Evolutionary conservation across 2,329 filamentous ascomycete species (phyloP).

Genomic region (Trichoderma sp.): DNA sequence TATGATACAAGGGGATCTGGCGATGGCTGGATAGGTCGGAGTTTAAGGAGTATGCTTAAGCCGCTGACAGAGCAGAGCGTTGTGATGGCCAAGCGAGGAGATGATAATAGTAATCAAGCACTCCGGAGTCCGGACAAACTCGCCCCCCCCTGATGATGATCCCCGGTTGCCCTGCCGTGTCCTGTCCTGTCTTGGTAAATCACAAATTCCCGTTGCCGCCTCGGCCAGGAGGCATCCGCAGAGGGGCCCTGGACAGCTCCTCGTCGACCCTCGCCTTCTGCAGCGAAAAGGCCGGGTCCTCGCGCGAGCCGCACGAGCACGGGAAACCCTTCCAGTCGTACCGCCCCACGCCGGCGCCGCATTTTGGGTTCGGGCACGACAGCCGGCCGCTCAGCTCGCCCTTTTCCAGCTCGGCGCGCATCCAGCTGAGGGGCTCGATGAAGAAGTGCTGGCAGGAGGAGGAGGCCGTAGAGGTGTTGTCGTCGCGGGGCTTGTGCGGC

Average conservation of each 20-base stretch:
- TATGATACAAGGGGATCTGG: not conserved
- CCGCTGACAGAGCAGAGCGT: not conserved
- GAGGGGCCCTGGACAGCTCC: constrained; percentile 37
- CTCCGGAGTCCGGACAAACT: not conserved
- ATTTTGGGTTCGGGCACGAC: constrained; percentile 75
- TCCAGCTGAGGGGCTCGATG: constrained; percentile 91
- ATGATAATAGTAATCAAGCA: not conserved
- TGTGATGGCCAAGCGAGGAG: too few relatives aligned
- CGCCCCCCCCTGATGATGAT: not conserved
- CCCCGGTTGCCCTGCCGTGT: not conserved
- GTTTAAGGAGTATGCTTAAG: not conserved
- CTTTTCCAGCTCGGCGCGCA: constrained; percentile 77
- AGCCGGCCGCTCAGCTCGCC: constrained; percentile 81
- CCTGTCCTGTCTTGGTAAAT: not conserved
- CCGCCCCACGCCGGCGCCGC: constrained; percentile 79
- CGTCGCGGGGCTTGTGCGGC: constrained; percentile 47
- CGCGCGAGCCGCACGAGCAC: constrained; percentile 88
- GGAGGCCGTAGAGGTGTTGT: not conserved
- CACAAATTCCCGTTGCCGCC: constrained; percentile 32
- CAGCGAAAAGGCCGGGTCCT: constrained; percentile 85
- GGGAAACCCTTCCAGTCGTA: constrained; percentile 96
- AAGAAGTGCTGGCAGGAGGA: constrained; percentile 71
- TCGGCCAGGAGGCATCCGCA: constrained; percentile 53
- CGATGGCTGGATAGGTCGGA: not conserved
- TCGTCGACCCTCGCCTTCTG: constrained; percentile 82